Conservation (phyloP, 75 land plant species). For the Pinus taeda region DNA sequence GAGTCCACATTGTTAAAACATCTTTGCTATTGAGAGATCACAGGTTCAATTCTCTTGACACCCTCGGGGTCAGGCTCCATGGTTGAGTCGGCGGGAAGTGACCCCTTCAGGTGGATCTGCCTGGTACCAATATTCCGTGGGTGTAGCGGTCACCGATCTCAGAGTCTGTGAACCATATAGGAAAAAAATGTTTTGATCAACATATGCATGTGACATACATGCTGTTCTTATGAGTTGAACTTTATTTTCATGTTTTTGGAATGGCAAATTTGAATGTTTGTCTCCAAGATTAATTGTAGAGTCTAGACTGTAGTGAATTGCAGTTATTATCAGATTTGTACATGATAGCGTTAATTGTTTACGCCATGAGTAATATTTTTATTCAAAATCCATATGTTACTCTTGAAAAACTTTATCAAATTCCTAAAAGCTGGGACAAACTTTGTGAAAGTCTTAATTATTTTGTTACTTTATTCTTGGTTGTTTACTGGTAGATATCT, state of each 20-base stretch:
- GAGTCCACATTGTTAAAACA: too few relatives aligned
- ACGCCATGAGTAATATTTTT: background rate
- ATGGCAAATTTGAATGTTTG: background rate
- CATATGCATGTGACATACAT: background rate
- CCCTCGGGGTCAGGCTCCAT: too few relatives aligned
- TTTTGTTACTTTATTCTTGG: background rate
- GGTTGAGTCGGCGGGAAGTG: too few relatives aligned
- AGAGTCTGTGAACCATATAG: too few relatives aligned
- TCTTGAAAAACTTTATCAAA: background rate
- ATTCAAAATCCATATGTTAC: too few relatives aligned
- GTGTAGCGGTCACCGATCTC: too few relatives aligned
- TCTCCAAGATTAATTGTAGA: background rate
- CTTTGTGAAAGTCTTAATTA: background rate
- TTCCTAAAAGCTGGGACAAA: background rate
- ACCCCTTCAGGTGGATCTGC: too few relatives aligned
- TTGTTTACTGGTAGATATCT: background rate
- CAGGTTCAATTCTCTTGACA: too few relatives aligned
- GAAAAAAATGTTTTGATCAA: too few relatives aligned
- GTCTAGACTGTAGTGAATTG: background rate
- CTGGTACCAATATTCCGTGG: too few relatives aligned
- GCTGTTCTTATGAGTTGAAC: background rate
- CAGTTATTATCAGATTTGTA: background rate
- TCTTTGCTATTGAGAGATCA: too few relatives aligned
- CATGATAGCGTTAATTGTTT: background rate
- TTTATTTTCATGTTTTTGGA: background rate